These are phyloP conservation scores for Ascochyta clinopodiicola DNA, from an alignment of 2,329 filamentous ascomycete species.

Conservation along the genomic window DNA sequence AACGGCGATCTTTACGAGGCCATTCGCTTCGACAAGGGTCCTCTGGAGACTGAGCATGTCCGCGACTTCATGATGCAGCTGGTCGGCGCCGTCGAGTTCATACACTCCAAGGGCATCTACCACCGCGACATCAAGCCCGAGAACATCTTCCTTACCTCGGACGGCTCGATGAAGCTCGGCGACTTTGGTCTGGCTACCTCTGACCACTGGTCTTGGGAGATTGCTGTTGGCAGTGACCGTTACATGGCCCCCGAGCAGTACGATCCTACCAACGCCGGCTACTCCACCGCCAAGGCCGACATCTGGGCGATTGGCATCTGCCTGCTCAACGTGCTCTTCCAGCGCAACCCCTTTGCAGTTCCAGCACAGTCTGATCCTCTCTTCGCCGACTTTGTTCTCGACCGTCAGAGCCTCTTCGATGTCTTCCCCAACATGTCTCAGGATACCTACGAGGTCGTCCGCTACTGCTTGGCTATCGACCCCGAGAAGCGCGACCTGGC, in stretches of 20 bases:
- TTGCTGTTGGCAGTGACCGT: conserved; percentile 93
- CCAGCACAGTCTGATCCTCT: conserved; percentile 90
- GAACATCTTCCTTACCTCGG: conserved; percentile 92
- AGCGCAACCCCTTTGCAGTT: conserved; percentile 91
- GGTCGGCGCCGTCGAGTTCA: conserved; percentile 85
- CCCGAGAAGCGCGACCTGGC: conserved; percentile 84
- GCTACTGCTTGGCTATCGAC: conserved; percentile 88
- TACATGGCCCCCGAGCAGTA: conserved; percentile 99
- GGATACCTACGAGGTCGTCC: conserved; percentile 94
- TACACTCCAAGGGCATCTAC: conserved; percentile 89
- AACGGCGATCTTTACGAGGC: conserved; percentile 98
- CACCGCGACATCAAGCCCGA: conserved; percentile 99
- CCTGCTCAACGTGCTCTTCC: conserved; percentile 94
- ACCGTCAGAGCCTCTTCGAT: conserved; percentile 96
- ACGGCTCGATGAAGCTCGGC: conserved; percentile 91
- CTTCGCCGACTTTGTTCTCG: conserved; percentile 89
- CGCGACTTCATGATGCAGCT: conserved; percentile 97
- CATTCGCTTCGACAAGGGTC: conserved; percentile 86
- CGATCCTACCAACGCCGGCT: conserved; percentile 84
- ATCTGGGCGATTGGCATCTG: conserved; percentile 98
- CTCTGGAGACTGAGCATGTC: conserved; percentile 93
- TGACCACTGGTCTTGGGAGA: conserved; percentile 88
- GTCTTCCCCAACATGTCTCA: conserved; percentile 99
- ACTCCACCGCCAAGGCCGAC: conserved; percentile 91
- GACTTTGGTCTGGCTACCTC: conserved; percentile 94